phyloP scores from a whole-genome alignment of 352 stramenopile species.

The Globisporangium rhizosaccharum region DNA sequence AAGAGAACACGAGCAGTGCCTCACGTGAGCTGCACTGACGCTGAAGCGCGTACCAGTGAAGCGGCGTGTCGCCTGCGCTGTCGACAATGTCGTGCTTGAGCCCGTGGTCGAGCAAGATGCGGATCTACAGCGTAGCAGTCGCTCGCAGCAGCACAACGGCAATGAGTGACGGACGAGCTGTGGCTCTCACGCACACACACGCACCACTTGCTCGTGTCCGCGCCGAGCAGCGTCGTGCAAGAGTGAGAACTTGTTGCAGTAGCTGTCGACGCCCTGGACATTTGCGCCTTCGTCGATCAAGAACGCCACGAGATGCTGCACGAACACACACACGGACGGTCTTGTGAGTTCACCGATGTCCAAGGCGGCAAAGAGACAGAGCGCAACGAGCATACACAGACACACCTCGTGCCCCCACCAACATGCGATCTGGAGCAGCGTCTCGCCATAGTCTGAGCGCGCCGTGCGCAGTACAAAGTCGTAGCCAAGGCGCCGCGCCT shows the following conservation, averaged over 20 bases:
- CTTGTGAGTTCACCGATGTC: conserved; percentile 1
- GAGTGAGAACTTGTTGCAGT: conserved; percentile 55
- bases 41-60: conserved; percentile 46
- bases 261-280: conserved; percentile 41
- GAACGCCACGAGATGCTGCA: conserved; percentile 43
- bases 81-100: conserved; percentile 39
- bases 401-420: conserved; percentile 58
- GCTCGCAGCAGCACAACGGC: background rate
- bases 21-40: background rate
- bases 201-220: conserved; percentile 46
- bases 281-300: conserved; percentile 58
- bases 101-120: conserved; percentile 36
- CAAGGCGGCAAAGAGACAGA: background rate
- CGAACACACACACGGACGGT: background rate
- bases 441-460: conserved; percentile 47
- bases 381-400: background rate
- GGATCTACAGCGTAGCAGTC: conserved; percentile 25
- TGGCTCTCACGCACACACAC: background rate
- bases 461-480: conserved; percentile 45
- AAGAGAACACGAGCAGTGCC: background rate
- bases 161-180: background rate
- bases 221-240: conserved; percentile 58
- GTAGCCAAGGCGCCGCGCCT: conserved; percentile 49
- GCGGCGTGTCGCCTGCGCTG: conserved; percentile 44
- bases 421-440: conserved; percentile 62